phyloP scores from a whole-genome alignment of 1,284 basidiomycete species.

The Termitomyces sp. region DNA sequence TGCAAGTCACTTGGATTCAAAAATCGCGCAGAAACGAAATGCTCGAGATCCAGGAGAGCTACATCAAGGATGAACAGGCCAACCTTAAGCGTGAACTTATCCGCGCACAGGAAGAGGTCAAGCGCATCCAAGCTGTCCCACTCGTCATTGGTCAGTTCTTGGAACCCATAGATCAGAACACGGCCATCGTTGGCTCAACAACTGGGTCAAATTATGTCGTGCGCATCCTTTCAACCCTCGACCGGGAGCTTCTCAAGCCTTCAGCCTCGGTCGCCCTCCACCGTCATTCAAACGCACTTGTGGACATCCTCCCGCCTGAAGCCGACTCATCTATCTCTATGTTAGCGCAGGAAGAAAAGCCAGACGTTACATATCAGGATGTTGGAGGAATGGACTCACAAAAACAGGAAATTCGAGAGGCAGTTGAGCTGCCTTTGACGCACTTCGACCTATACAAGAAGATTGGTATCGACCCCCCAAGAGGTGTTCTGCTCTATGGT shows the following conservation, averaged over 20 bases:
- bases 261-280: conserved; percentile 97
- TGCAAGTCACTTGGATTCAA: conserved; percentile 8
- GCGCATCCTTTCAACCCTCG: conserved; percentile 94
- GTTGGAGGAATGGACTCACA: conserved; percentile 98
- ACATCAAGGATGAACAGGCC: conserved; percentile 98
- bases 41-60: conserved; percentile 93
- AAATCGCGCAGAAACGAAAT: conserved; percentile 50
- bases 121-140: conserved; percentile 97
- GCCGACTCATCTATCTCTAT: conserved; percentile 97
- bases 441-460: conserved; percentile 99
- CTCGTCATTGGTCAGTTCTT: conserved; percentile 99
- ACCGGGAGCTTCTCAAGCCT: conserved; percentile 96
- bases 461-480: conserved; percentile 98
- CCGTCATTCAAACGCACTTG: conserved; percentile 96
- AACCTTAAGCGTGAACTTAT: conserved; percentile 98
- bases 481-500: conserved; percentile 90
- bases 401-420: conserved; percentile 99
- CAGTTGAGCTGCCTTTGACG: conserved; percentile 96
- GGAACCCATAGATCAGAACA: conserved; percentile 97
- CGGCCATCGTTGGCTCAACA: conserved; percentile 96
- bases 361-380: conserved; percentile 85
- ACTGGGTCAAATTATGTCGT: conserved; percentile 99
- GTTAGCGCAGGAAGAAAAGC: conserved; percentile 91
- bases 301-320: conserved; percentile 98
- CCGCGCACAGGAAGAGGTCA: conserved; percentile 98